phyloP scores from a whole-genome alignment of 1,139 yeast genomes.

The Zygoascus meyerae region DNA sequence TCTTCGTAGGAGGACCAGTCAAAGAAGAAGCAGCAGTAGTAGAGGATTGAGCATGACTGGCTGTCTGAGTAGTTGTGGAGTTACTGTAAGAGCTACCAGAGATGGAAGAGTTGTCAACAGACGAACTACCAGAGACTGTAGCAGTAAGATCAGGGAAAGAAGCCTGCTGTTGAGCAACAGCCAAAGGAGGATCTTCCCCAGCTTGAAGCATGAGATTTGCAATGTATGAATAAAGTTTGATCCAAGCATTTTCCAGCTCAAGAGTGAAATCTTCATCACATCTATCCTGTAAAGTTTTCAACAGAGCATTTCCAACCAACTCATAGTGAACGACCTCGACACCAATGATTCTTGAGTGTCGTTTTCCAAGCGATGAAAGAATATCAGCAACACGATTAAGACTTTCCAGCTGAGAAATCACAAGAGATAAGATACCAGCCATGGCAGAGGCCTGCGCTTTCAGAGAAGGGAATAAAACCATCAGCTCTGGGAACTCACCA shows the following conservation, averaged over 20 bases:
- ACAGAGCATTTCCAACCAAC: conserved; percentile 71
- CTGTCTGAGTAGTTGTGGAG: conserved; percentile 2
- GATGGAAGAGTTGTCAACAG: conserved; percentile 4
- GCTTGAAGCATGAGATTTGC: conserved; percentile 61
- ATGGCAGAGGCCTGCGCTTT: conserved; percentile 70
- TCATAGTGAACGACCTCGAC: conserved; percentile 70
- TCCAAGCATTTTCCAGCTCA: conserved; percentile 62
- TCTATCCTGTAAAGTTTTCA: conserved; percentile 68
- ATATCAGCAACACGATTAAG: conserved; percentile 51
- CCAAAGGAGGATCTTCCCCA: conserved; percentile 53
- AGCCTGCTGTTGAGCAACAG: conserved; percentile 2
- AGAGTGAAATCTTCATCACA: conserved; percentile 45
- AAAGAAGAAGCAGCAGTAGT: not conserved
- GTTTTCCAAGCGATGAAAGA: conserved; percentile 59
- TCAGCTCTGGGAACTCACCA: conserved; percentile 48
- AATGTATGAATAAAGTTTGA: conserved; percentile 47
- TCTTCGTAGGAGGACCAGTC: conserved; percentile 2
- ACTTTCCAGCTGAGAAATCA: conserved; percentile 44
- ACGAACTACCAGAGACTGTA: conserved; percentile 9
- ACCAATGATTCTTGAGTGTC: conserved; percentile 70
- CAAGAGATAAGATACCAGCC: conserved; percentile 71
- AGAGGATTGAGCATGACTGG: not conserved
- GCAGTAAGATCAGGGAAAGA: conserved; percentile 10
- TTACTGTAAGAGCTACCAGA: conserved; percentile 1
- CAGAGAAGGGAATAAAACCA: conserved; percentile 56